A percentile compares a stretch with the other conserved stretches of the same genome.
Evolutionary conservation across 192 early-diverging fungal genomes (phyloP).

Genomic region (Coemansia javaensis): DNA sequence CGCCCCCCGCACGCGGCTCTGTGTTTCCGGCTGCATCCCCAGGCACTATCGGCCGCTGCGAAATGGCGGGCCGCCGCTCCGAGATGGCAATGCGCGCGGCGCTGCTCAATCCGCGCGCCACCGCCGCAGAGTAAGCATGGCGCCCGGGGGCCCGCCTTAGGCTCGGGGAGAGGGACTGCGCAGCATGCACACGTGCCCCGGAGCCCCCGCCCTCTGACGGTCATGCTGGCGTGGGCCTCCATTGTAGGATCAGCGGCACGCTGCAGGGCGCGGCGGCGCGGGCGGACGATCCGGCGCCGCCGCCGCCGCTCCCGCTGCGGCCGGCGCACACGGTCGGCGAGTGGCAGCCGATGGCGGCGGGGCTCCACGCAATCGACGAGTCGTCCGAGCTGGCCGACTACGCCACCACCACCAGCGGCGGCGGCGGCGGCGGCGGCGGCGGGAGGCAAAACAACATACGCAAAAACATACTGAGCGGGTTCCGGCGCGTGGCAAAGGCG

Average conservation of each 20-base stretch:
- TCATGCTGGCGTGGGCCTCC: too few species aligned
- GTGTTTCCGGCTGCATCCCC: too few species aligned
- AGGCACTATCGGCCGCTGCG: too few species aligned
- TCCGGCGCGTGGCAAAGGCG: conserved; percentile 41
- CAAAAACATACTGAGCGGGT: conserved; percentile 26
- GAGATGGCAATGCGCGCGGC: conserved; percentile 52
- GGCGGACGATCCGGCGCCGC: background rate
- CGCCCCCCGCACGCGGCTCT: too few species aligned
- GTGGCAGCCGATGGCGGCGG: background rate
- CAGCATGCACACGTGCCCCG: too few species aligned
- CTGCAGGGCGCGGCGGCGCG: conserved; percentile 10
- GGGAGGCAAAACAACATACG: conserved; percentile 14
- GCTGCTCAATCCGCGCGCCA: conserved; percentile 35
- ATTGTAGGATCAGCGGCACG: conserved; percentile 15
- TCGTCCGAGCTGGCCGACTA: conserved; percentile 7
- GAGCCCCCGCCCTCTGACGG: too few species aligned
- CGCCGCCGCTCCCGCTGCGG: background rate
- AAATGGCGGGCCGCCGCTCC: conserved; percentile 31
- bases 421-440: background rate
- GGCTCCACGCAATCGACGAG: conserved; percentile 28
- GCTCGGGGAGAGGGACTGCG: too few species aligned
- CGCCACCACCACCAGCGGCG: background rate
- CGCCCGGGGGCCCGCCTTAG: background rate
- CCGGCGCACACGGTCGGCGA: background rate
- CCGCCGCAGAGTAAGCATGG: conserved; percentile 29